Percentiles rank a stretch among this genome's conserved stretches.
These are phyloP conservation scores for Bryoerythrophyllum caledonicum DNA, from an alignment of 225 moss, liverwort and hornwort species.

Conservation along the genomic window DNA sequence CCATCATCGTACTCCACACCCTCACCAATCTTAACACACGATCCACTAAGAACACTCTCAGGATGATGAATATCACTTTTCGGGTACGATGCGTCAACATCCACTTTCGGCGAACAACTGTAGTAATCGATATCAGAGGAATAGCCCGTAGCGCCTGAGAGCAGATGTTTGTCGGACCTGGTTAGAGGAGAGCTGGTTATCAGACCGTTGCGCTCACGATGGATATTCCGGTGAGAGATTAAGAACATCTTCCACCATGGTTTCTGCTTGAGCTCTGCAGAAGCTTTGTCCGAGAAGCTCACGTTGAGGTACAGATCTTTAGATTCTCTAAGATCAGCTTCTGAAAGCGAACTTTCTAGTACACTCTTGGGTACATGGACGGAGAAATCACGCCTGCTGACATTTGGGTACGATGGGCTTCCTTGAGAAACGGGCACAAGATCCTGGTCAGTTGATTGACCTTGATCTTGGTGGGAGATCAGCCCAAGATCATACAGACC, in stretches of 20 bases:
- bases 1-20: slow-evolving; percentile 21
- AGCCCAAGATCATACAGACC: slow-evolving; percentile 42
- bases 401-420: slow-evolving; percentile 29
- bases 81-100: slow-evolving; percentile 27
- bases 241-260: slow-evolving; percentile 59
- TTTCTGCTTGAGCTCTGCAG: slow-evolving; percentile 36
- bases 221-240: slow-evolving; percentile 43
- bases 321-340: slow-evolving; percentile 31
- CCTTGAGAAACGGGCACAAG: slow-evolving; percentile 37
- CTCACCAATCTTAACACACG: slow-evolving; percentile 30
- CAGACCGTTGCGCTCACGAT: slow-evolving; percentile 26
- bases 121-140: slow-evolving; percentile 50
- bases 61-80: slow-evolving; percentile 34
- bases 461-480: slow-evolving; percentile 38
- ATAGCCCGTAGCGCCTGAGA: slow-evolving; percentile 38
- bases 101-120: slow-evolving; percentile 30
- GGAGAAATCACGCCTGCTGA: slow-evolving; percentile 35
- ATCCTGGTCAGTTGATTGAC: slow-evolving; percentile 30
- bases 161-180: slow-evolving; percentile 27
- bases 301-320: slow-evolving; percentile 30
- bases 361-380: slow-evolving; percentile 20
- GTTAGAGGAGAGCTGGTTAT: slow-evolving; percentile 29
- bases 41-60: slow-evolving; percentile 40
- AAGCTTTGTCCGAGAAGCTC: slow-evolving; percentile 27
- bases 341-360: slow-evolving; percentile 30